phyloP scores from a whole-genome alignment of 208 protist genomes.

The Kentomonas sorsogonicus region DNA sequence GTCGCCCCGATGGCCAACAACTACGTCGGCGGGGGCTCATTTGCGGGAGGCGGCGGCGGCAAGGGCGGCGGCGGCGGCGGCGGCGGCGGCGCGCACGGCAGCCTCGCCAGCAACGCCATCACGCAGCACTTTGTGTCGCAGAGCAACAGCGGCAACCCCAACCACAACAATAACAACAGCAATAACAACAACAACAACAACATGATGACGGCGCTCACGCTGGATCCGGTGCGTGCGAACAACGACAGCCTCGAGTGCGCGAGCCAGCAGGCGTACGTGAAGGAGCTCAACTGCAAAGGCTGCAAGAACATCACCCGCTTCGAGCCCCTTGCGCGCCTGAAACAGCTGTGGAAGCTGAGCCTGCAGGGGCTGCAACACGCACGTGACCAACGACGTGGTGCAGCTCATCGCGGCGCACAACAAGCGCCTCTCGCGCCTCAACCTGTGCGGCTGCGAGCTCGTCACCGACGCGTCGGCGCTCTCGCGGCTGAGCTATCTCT shows the following conservation, averaged over 20 bases:
- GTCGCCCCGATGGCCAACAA: no score
- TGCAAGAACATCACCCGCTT: slow-evolving; percentile 63
- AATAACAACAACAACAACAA: slow-evolving; percentile 38
- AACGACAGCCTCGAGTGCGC: slow-evolving; percentile 56
- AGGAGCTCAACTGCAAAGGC: slow-evolving; percentile 47
- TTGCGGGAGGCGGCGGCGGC: no score
- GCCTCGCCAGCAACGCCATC: background rate
- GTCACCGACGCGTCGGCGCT: slow-evolving; percentile 49
- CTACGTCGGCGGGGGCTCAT: no score
- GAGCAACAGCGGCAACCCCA: slow-evolving; percentile 10
- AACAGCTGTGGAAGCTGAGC: slow-evolving; percentile 63
- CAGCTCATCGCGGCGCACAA: slow-evolving; percentile 51
- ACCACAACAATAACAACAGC: slow-evolving; percentile 15
- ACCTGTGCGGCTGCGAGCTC: slow-evolving; percentile 60
- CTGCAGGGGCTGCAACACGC: slow-evolving; percentile 56
- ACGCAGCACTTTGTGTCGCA: background rate
- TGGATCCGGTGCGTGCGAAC: slow-evolving; percentile 39
- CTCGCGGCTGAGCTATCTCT: slow-evolving; percentile 45
- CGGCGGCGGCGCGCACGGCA: no score
- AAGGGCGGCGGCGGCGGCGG: no score
- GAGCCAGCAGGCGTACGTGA: slow-evolving; percentile 49
- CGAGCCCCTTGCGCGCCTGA: slow-evolving; percentile 33
- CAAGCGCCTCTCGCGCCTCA: slow-evolving; percentile 59
- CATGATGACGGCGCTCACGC: slow-evolving; percentile 29
- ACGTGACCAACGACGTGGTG: slow-evolving; percentile 46